phyloP scores from a whole-genome alignment of 257 asterid species.

The Echium plantagineum region DNA sequence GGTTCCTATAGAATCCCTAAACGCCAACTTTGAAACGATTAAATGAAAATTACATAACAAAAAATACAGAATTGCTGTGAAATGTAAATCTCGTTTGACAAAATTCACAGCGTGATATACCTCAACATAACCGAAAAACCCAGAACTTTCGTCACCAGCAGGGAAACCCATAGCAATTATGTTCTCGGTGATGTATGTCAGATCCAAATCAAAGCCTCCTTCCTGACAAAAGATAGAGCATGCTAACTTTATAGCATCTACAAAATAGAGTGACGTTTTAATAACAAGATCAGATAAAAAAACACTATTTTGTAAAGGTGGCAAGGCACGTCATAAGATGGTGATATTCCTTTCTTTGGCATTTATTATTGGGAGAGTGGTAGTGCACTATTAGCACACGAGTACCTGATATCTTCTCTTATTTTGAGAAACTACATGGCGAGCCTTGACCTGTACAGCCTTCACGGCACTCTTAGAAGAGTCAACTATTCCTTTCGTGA shows the following conservation, averaged over 20 bases:
- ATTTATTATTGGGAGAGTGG: conserved; percentile 1
- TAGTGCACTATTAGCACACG: conserved; percentile 1
- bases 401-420: conserved; percentile 96
- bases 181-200: conserved; percentile 99
- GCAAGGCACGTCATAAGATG: neutral
- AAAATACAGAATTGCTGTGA: conserved; percentile 1
- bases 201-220: conserved; percentile 96
- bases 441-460: conserved; percentile 96
- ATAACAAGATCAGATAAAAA: neutral
- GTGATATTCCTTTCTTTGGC: neutral
- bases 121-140: conserved; percentile 95
- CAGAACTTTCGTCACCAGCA: conserved; percentile 99
- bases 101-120: conserved; percentile 23
- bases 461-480: conserved; percentile 89
- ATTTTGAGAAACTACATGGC: conserved; percentile 96
- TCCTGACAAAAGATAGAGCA: conserved; percentile 37
- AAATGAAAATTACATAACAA: conserved; percentile 11
- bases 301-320: neutral
- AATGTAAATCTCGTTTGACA: conserved; percentile 2
- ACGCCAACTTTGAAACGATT: conserved; percentile 19
- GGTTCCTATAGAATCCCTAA: conserved; percentile 94
- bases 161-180: conserved; percentile 99
- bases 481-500: conserved; percentile 88
- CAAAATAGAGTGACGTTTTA: neutral
- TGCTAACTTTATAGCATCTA: neutral